phyloP scores from a whole-genome alignment of 352 stramenopile species.

The Pythium plurisporium region DNA sequence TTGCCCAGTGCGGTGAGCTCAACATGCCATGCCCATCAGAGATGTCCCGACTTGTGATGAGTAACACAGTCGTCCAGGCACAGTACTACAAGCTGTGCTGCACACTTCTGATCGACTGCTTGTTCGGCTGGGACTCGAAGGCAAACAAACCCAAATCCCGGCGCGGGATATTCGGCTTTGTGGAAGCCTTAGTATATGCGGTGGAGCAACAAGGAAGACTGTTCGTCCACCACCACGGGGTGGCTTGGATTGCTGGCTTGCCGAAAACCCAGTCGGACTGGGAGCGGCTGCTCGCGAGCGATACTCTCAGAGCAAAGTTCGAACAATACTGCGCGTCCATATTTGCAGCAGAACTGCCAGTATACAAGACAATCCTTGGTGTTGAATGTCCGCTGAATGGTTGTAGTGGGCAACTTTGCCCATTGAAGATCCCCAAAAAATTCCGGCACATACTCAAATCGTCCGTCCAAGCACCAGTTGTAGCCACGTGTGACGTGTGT shows the following conservation, averaged over 20 bases:
- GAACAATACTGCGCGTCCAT: slow-evolving; percentile 22
- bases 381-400: not conserved
- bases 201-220: slow-evolving; percentile 21
- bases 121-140: slow-evolving; percentile 15
- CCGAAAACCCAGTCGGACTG: slow-evolving; percentile 21
- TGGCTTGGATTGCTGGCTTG: slow-evolving; percentile 20
- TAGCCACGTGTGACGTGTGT: not conserved
- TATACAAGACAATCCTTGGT: not conserved
- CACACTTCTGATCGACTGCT: slow-evolving; percentile 9
- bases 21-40: slow-evolving; percentile 15
- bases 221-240: slow-evolving; percentile 20
- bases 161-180: slow-evolving; percentile 16
- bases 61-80: slow-evolving; percentile 10
- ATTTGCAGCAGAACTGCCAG: slow-evolving; percentile 19
- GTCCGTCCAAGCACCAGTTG: not conserved
- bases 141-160: slow-evolving; percentile 17
- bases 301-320: slow-evolving; percentile 1
- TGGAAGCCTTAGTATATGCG: slow-evolving; percentile 18
- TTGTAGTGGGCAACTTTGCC: not conserved
- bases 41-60: slow-evolving; percentile 12
- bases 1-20: not conserved
- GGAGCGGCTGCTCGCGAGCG: slow-evolving; percentile 8
- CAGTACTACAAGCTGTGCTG: slow-evolving; percentile 13
- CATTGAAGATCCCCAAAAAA: slow-evolving; percentile 7
- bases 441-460: slow-evolving; percentile 15